Base-by-base conservation (phyloP, 2,329 filamentous ascomycete genomes). In the Xylariaceae sp. region DNA sequence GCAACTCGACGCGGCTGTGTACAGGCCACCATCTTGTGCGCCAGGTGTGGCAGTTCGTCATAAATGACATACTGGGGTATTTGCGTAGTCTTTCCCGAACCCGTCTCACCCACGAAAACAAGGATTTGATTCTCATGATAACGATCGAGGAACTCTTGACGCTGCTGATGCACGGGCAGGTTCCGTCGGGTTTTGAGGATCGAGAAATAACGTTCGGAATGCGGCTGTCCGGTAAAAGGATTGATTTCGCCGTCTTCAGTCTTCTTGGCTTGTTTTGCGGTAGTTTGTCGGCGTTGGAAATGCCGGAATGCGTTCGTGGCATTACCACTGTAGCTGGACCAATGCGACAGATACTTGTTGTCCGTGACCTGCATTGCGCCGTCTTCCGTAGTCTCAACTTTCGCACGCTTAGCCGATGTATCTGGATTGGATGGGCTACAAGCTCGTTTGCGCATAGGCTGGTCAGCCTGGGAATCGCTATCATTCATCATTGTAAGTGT, bases 11-110 rank as follows among this genome's bases (percentile, higher is more conserved):
- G 88, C 60, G 94, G 94, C 73, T 99, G 94, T 4, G 94, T 99
- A 79, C 94, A 99, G 55, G 92, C 94, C 56, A 99, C 87, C 73
- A 96, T 86, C 77, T 96, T 96, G 70, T 84, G 81, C 64, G 86
- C 85, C 60, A 84, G 77, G 66, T 97, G 89, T 30, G 94, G 92
- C 34, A 96, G 81, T 73, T 99, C 94, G 74, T 99, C 94, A 78
- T 88, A 97, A 41, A 99, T 84, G 62, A 99, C 92, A 71, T 96
- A 99, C 72, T 99, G 94, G 1, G 94, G 94, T 58, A 99, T 97
- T 77, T 99, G 94, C 0, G 94, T 99, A 3, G 94, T 99, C 78
- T 99, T 99, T 76, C 94, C 94, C 62, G 94, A 99, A 83, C 95
- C 94, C 6, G 94, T 99, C 79, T 99, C 94, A 76, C 94, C 94